Evolutionary conservation across 2,329 filamentous ascomycete species (phyloP), one percentile per base, ranked within the genome.

Genomic region (Volutella citrinella): DNA sequence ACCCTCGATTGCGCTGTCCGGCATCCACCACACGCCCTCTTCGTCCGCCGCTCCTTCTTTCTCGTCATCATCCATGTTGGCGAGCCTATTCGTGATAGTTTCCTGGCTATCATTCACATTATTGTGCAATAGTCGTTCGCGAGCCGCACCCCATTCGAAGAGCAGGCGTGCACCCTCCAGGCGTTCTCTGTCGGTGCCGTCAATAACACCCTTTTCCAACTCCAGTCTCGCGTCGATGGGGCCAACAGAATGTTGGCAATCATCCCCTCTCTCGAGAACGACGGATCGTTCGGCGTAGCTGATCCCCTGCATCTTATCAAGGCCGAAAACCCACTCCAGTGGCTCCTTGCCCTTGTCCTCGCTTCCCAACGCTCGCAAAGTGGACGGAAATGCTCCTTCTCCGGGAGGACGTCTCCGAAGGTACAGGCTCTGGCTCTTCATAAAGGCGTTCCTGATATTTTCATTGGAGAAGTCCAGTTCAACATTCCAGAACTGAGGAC

Each of bases 401-500:
- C 78, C 76, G 24, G 80, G 72, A 11, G 82, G 76, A 34, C 88
- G 78, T 12, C 84, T 74, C 13, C 84, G 78, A 5, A 95, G 78
- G 51, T 81, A 82, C 25, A 96, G 66, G 3, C 78, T 85, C 49
- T 94, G 87, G 17, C 82, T 81, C 14, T 70, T 68, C 10, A 66
- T 66, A 64, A 95, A 66, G 5, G 80, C 76, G 1, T 72, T 61
- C 5, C 76, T 67, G 30, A 93, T 76, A 1, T 68, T 60, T 0
- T 80, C 68, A 36, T 84, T 79, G 30, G 70, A 66, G 44, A 96
- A 88, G 54, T 93, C 82, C 5, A 95, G 69, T 6, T 80, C 79
- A 4, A 94, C 72, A 25, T 87, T 82, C 90, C 90, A 96, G 65
- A 87, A 91, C 5, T 72, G 70, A 5, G 80, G 72, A 3, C 79